Evolutionary conservation across 2,329 filamentous ascomycete genomes (phyloP), one percentile per base, ranked within the genome.

Genomic region (Clarireedia hainanense): DNA sequence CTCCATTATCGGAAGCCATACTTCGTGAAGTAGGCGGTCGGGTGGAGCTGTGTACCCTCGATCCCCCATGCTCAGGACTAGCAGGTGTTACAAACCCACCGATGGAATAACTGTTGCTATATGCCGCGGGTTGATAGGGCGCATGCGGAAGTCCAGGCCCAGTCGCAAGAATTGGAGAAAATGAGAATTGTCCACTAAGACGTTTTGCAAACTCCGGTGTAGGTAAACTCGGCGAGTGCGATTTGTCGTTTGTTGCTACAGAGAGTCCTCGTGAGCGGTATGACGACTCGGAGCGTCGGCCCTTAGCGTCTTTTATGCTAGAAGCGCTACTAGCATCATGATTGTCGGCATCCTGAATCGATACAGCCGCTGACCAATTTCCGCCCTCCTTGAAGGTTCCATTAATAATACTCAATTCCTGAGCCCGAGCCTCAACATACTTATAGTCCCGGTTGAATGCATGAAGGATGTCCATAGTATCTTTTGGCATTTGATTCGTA

Each of bases 391-490:
- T 56, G 40, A 72, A 87, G 68, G 69, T 83, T 17, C 88, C 88
- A 67, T 95, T 95, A 70, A 91, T 80, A 55, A 96, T 88, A 17
- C 83, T 83, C 47, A 96, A 79, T 48, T 80, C 80, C 61, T 82
- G 77, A 20, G 91, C 77, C 60, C 86, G 80, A 27, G 86, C 84
- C 62, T 95, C 86, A 51, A 88, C 81, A 64, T 86, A 85, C 24
- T 81, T 83, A 69, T 88, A 94, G 65, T 96, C 91, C 15, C 81
- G 81, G 51, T 84, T 80, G 77, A 95, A 97, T 10, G 85, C 81
- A 40, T 81, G 80, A 57, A 91, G 77, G 53, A 97, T 88, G 47
- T 92, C 85, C 43, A 81, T 73, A 17, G 91, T 70, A 51, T 89
- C 85, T 14, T 85, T 82, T 6, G 84, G 80, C 50, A 86, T 75